A percentile compares a stretch with the other conserved stretches of the same genome.
phyloP scores from a whole-genome alignment of 163 green algal genomes.

The Coccomyxa subellipsoidea region DNA sequence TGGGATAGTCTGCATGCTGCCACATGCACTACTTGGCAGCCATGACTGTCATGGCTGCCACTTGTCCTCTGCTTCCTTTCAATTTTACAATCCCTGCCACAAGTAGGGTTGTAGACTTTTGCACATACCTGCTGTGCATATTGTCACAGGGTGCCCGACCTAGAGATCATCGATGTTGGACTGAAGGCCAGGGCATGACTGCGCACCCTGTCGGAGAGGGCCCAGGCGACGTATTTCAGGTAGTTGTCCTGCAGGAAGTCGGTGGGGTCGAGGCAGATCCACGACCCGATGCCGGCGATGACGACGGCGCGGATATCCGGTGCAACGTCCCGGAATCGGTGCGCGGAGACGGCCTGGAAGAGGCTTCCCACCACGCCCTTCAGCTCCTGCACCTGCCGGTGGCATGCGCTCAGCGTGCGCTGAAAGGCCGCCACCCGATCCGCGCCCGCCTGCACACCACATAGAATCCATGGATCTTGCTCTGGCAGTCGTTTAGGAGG shows the following conservation, averaged over 20 bases:
- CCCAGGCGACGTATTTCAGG: conserved; percentile 96
- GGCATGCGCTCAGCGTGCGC: conserved; percentile 33
- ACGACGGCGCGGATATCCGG: conserved; percentile 66
- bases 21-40: no score
- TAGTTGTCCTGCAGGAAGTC: conserved; percentile 78
- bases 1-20: no score
- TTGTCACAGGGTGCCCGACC: no score
- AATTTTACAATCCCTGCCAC: no score
- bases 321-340: conserved; percentile 71
- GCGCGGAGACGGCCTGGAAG: conserved; percentile 61
- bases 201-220: conserved; percentile 79
- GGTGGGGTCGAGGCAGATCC: conserved; percentile 61
- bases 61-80: no score
- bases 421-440: conserved; percentile 33
- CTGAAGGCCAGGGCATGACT: no score
- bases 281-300: conserved; percentile 74
- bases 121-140: no score
- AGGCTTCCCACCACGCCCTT: conserved; percentile 36
- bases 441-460: conserved; percentile 9
- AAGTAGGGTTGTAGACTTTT: no score
- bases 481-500: no score
- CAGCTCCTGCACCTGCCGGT: conserved; percentile 36
- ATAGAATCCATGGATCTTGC: no score
- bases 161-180: no score
- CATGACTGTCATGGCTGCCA: no score